Evolutionary conservation across 192 early-diverging fungal genomes (phyloP).

Genomic region (Linnemannia elongata): DNA sequence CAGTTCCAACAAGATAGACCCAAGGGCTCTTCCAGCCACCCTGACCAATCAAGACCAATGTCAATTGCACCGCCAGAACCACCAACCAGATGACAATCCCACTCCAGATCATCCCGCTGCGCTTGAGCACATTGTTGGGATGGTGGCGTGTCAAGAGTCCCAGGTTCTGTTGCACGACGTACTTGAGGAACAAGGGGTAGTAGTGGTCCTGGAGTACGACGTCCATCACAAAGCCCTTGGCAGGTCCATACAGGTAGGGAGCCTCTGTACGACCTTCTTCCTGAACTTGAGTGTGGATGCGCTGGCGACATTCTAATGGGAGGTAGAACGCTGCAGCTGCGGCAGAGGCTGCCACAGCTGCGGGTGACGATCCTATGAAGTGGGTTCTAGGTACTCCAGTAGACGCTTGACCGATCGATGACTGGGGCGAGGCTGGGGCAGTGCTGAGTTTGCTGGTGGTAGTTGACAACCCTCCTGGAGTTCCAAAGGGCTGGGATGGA

Average conservation of each 20-base stretch:
- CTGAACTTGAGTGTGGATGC: slow-evolving; percentile 44
- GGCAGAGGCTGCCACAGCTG: slow-evolving; percentile 42
- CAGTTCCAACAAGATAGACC: slow-evolving; percentile 36
- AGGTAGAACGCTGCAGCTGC: slow-evolving; percentile 48
- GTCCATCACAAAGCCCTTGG: slow-evolving; percentile 54
- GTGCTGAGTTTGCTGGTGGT: neutral
- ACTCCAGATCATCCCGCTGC: slow-evolving; percentile 36
- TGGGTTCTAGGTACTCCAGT: neutral
- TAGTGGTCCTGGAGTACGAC: slow-evolving; percentile 48
- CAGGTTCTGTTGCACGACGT: slow-evolving; percentile 40
- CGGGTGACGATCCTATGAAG: slow-evolving; percentile 12
- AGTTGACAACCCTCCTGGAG: neutral
- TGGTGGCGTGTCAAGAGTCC: slow-evolving; percentile 30
- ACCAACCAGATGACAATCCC: slow-evolving; percentile 23
- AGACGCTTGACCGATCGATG: neutral
- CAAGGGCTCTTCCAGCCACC: slow-evolving; percentile 50
- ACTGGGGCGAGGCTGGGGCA: neutral
- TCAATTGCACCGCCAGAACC: slow-evolving; percentile 19
- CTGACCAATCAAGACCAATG: slow-evolving; percentile 19
- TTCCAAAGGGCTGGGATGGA: neutral
- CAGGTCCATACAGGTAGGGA: slow-evolving; percentile 42
- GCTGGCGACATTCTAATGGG: slow-evolving; percentile 43
- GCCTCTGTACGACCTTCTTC: slow-evolving; percentile 43
- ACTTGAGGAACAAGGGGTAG: slow-evolving; percentile 46
- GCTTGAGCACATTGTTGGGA: slow-evolving; percentile 28